These are phyloP conservation scores for Collybia nuda DNA, from an alignment of 768 basidiomycete genomes.

Conservation along the genomic window DNA sequence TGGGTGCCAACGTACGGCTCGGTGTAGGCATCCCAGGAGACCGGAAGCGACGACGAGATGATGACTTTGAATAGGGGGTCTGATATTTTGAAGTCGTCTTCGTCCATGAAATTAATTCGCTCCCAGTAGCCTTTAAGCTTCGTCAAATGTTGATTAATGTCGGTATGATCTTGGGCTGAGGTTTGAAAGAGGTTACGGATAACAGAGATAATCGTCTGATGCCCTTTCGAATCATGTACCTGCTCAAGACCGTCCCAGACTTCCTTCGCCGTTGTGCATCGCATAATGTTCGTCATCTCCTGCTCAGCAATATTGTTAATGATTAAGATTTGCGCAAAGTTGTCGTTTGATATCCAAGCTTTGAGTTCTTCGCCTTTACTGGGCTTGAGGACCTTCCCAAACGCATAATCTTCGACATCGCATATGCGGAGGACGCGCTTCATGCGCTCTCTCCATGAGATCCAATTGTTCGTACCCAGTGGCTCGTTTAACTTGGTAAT, in stretches of 20 bases:
- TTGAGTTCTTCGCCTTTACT: background rate
- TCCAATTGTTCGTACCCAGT: no score
- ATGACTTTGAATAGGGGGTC: constrained; percentile 1
- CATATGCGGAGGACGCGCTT: no score
- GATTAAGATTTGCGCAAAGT: background rate
- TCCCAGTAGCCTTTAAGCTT: background rate
- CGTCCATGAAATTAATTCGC: background rate
- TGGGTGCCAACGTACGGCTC: background rate
- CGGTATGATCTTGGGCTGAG: background rate
- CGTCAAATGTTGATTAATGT: background rate
- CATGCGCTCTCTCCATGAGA: no score
- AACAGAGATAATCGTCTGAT: background rate
- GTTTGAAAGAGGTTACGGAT: background rate
- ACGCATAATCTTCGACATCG: no score
- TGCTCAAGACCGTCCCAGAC: background rate
- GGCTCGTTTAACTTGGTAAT: no score
- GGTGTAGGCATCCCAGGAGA: background rate
- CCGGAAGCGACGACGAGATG: constrained; percentile 1
- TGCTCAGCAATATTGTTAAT: background rate
- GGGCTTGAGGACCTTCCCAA: no score
- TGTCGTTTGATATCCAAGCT: background rate
- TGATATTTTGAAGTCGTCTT: background rate
- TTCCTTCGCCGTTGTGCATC: background rate
- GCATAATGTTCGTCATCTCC: background rate
- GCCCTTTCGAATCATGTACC: background rate